Conservation (phyloP, 352 stramenopile species). For the Pythium aristosporum region DNA sequence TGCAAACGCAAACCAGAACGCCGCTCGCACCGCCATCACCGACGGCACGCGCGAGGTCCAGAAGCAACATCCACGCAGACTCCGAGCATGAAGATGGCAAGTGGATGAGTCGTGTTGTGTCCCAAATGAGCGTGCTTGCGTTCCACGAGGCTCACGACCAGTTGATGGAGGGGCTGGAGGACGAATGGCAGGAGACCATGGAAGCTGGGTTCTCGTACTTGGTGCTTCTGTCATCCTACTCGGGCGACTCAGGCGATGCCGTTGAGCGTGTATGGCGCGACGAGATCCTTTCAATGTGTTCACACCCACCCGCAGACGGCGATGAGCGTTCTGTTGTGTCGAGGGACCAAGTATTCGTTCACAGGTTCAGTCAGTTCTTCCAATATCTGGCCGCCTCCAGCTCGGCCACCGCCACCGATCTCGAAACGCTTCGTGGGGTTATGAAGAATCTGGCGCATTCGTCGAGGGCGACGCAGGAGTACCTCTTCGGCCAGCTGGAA, state of each 20-base stretch:
- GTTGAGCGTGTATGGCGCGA: constrained; percentile 42
- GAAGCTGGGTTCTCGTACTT: constrained; percentile 54
- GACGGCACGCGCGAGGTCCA: not conserved
- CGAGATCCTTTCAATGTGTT: constrained; percentile 31
- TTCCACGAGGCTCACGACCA: constrained; percentile 7
- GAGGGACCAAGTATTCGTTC: constrained; percentile 1
- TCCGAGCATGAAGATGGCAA: not conserved
- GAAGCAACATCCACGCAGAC: not conserved
- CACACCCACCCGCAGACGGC: constrained; percentile 1
- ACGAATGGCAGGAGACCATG: constrained; percentile 27
- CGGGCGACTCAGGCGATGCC: not conserved
- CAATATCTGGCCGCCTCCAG: constrained; percentile 5
- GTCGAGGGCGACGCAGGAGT: not conserved
- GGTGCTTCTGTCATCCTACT: constrained; percentile 34
- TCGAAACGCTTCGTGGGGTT: not conserved
- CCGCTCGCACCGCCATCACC: constrained; percentile 13
- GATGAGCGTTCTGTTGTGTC: not conserved
- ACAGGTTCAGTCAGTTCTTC: constrained; percentile 11
- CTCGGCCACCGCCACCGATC: not conserved
- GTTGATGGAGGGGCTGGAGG: not conserved
- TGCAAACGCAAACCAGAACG: constrained; percentile 16
- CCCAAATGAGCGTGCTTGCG: constrained; percentile 12
- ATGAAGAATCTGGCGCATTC: constrained; percentile 12
- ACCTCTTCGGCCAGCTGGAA: not conserved
- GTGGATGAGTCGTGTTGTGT: constrained; percentile 14